Base-by-base conservation (phyloP, 2,329 filamentous ascomycete genomes). In the Exophiala dermatitidis region DNA sequence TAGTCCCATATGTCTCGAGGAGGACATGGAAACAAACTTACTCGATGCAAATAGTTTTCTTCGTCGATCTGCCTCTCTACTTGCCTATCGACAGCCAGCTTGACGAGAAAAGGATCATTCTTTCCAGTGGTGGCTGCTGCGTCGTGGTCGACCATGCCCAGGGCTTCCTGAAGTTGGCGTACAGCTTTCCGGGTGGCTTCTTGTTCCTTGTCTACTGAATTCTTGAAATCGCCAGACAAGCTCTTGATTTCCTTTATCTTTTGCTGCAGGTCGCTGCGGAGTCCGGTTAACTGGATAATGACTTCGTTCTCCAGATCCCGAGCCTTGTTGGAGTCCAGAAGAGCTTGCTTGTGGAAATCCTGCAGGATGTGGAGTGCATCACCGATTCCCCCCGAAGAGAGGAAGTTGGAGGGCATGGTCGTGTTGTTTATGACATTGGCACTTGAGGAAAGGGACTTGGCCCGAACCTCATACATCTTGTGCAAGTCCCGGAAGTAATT, bases 161-260 rank as follows among this genome's bases (percentile, higher is more conserved):
- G 72, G 1, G 85, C 80, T 55, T 96, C 90, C 60, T 93, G 85
- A n/a, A 96, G 75, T 32, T 82, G 77, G 49, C 84, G 83, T 29
- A 97, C 88, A 10, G 85, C 85, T 67, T 83, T 88, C 57, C 84
- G 80, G 0, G 93, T 96, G 12, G 70, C 75, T 19, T 96, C 90
- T 75, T 95, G 91, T 70, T 97, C 93, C 72, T 91, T 95, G 29
- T 95, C 89, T 6, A 98, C 90, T 0, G 85, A 87, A 67, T 95
- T 98, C 72, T 95, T 95, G 73, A 98, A 98, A 69, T 98, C 93
- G 10, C 90, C 87, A 4, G 89, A 87, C 10, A 98, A 75, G 61
- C 83, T 85, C 73, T 95, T 95, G 74, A 98, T 98, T 72, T 98
- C 93, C 71, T 97, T 98, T 70, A 95, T 95, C 74, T 98, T 98